Percentiles rank a stretch among this genome's conserved stretches.
Evolutionary conservation across 2,329 filamentous ascomycete species (phyloP).

Genomic region (Rhytidhysteron rufulum): DNA sequence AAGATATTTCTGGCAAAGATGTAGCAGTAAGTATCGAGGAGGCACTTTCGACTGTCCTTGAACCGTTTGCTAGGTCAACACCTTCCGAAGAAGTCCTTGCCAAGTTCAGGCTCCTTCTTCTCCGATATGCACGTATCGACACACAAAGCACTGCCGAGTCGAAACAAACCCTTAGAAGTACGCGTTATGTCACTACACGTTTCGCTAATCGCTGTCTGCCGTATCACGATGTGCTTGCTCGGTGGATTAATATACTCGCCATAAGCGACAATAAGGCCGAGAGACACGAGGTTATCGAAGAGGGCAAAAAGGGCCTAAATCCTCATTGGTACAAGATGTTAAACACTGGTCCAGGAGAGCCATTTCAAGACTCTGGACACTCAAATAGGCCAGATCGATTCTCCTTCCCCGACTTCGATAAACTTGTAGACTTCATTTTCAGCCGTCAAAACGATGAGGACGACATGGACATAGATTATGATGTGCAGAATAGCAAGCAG

Average conservation of each 20-base stretch:
- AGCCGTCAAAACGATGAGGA: slow-evolving; percentile 29
- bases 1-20: slow-evolving; percentile 69
- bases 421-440: slow-evolving; percentile 45
- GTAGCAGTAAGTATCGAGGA: slow-evolving; percentile 87
- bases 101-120: slow-evolving; percentile 32
- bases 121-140: slow-evolving; percentile 23
- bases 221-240: slow-evolving; percentile 71
- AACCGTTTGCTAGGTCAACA: slow-evolving; percentile 50
- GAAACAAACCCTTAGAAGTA: slow-evolving; percentile 47
- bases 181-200: slow-evolving; percentile 76
- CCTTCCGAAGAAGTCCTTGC: slow-evolving; percentile 39
- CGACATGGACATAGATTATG: slow-evolving; percentile 33
- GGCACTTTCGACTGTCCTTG: slow-evolving; percentile 74
- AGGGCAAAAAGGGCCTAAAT: slow-evolving; percentile 84
- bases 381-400: slow-evolving; percentile 14
- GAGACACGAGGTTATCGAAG: slow-evolving; percentile 79
- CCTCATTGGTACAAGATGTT: slow-evolving; percentile 67
- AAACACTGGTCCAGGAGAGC: slow-evolving; percentile 39
- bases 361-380: background rate
- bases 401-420: slow-evolving; percentile 41
- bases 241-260: slow-evolving; percentile 87
- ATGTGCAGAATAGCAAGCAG: slow-evolving; percentile 23
- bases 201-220: slow-evolving; percentile 87
- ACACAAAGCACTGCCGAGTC: slow-evolving; percentile 10
- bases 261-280: slow-evolving; percentile 64